These are phyloP conservation scores for Cercospora zeina DNA, from an alignment of 2,329 filamentous ascomycete genomes.

Conservation along the genomic window DNA sequence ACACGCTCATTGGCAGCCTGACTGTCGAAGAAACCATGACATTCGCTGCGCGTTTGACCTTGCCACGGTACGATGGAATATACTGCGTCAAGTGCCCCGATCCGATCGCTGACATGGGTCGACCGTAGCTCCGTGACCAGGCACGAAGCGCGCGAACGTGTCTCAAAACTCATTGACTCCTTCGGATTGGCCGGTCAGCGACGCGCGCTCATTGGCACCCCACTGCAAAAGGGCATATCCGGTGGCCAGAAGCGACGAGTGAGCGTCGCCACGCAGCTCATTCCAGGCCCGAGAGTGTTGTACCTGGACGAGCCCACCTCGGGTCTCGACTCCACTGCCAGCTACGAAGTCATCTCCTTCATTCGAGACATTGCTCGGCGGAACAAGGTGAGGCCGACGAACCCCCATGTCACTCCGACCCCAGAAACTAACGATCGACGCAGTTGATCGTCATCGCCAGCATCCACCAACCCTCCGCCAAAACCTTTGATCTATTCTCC, in stretches of 20 bases:
- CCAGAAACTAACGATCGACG: background rate
- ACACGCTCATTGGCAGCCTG: slow-evolving; percentile 74
- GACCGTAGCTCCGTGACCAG: slow-evolving; percentile 53
- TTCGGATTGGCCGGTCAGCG: slow-evolving; percentile 71
- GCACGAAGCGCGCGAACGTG: slow-evolving; percentile 58
- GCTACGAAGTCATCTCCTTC: slow-evolving; percentile 71
- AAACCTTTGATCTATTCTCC: slow-evolving; percentile 75
- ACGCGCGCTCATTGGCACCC: slow-evolving; percentile 71
- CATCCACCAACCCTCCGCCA: slow-evolving; percentile 79
- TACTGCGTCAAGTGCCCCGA: slow-evolving; percentile 27
- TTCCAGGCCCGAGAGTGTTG: slow-evolving; percentile 73
- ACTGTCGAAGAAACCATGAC: slow-evolving; percentile 75
- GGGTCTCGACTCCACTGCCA: slow-evolving; percentile 74
- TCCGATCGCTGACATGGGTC: slow-evolving; percentile 37
- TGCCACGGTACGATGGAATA: slow-evolving; percentile 50
- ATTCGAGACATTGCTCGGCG: slow-evolving; percentile 62
- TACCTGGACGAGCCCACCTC: slow-evolving; percentile 82
- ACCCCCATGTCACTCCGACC: background rate
- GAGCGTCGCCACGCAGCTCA: slow-evolving; percentile 74
- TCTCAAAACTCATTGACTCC: slow-evolving; percentile 63
- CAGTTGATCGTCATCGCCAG: slow-evolving; percentile 73
- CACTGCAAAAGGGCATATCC: slow-evolving; percentile 75
- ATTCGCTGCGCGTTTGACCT: slow-evolving; percentile 68
- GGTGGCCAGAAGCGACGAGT: slow-evolving; percentile 79
- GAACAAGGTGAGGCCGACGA: slow-evolving; percentile 57